Evolutionary conservation across 352 stramenopile species (phyloP).

Genomic region (Globisporangium paddicum): DNA sequence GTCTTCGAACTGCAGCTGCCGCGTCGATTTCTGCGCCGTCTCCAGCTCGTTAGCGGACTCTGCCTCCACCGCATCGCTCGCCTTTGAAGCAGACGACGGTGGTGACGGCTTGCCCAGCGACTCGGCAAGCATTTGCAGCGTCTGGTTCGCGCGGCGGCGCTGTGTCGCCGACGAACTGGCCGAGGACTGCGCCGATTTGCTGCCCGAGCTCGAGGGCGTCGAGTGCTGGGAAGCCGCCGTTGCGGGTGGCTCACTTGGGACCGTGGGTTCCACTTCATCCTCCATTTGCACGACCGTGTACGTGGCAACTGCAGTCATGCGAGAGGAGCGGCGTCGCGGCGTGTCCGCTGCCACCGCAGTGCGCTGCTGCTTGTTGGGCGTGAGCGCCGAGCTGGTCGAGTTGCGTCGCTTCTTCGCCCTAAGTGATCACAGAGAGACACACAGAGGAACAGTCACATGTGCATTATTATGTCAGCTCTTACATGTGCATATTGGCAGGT

Average conservation of each 20-base stretch:
- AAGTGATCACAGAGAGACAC: too few species aligned
- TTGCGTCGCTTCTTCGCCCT: conserved; percentile 4
- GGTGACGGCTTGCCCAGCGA: conserved; percentile 17
- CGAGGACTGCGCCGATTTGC: conserved; percentile 9
- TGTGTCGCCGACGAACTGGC: conserved; percentile 21
- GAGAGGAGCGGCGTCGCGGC: neutral
- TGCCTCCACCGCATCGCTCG: neutral
- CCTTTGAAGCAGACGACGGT: neutral
- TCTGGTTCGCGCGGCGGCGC: conserved; percentile 17
- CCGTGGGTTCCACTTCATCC: neutral
- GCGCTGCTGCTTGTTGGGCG: neutral
- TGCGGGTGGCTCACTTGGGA: neutral
- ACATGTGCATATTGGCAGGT: neutral
- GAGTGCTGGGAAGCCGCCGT: neutral
- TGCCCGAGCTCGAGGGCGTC: neutral
- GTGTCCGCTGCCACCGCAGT: neutral
- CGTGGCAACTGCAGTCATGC: neutral
- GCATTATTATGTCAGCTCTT: neutral
- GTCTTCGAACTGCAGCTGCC: conserved; percentile 31
- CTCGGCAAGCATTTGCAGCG: conserved; percentile 12
- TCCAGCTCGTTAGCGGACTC: neutral
- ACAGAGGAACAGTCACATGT: neutral
- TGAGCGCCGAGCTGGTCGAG: conserved; percentile 1
- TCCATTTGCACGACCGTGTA: neutral
- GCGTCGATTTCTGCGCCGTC: conserved; percentile 1